Base-by-base conservation (phyloP, 805 yeast species). In the Starmerella stigmatis region DNA sequence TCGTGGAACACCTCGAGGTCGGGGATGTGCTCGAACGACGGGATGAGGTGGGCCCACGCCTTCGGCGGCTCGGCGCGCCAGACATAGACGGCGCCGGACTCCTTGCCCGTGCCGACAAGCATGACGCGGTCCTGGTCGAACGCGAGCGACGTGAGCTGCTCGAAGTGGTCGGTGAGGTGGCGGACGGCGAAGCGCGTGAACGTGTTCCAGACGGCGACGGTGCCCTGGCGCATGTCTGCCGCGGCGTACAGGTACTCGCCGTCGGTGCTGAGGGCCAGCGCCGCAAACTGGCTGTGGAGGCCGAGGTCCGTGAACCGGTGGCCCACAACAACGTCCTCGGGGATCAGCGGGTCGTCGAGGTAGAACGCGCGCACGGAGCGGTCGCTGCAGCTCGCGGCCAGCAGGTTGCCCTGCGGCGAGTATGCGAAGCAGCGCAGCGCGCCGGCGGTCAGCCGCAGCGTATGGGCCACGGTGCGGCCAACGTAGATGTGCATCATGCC, bases 201-300 rank as follows among this genome's bases (percentile, higher is more conserved):
- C 16, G 44, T 32, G 31, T 48, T 46, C 54, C 54, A 51, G 12
- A 48, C 40, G 15, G 40, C 40, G 15, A 51, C 44, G 2, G 41
- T 31, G 20, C 52, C 49, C 5, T 32, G 30, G 11, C 34, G 36
- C 15, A 20, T 13, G 30, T 46, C 54, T 7, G 50, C 35, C n/a
- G 47, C 47, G 4, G 52, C 54, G 21, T 40, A 44, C 30, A 51
- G 41, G 27, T 41, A 46, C 40, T 48, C 47, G 36, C 54, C 54
- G 20, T 46, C 45, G 13, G 26, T 30, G 36, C 48, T 51, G 29
- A 48, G 41, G 17, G 41, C 31, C 8, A 50, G 22, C 1, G 46
- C 33, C 13, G 13, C 23, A 45, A 49, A 51, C 27, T 44, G 48
- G 39, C 45, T 31, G 28, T 39, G 37, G 19, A 46, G 36, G 17